Conservation (phyloP, 208 protist species). For the Entamoeba nuttalli region DNA sequence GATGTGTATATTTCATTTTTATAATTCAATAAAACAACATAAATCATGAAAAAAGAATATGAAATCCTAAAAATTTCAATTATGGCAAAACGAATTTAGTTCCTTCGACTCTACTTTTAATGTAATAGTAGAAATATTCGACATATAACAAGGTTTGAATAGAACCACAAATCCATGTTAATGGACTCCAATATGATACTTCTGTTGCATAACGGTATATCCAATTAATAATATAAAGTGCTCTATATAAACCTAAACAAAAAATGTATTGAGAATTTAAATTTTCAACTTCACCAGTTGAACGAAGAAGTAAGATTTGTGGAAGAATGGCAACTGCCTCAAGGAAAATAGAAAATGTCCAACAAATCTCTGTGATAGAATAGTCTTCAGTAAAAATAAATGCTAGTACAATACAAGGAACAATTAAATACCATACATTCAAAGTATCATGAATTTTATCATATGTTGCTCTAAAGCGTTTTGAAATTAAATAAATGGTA, state of each 20-base stretch:
- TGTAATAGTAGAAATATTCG: constrained; percentile 23
- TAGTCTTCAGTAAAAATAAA: constrained; percentile 34
- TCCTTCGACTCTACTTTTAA: background rate
- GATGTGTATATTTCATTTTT: no score
- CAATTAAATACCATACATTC: constrained; percentile 28
- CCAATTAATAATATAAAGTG: constrained; percentile 59
- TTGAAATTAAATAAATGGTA: constrained; percentile 50
- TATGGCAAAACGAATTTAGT: background rate
- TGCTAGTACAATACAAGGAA: constrained; percentile 39
- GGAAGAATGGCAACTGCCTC: constrained; percentile 62
- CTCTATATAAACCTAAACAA: constrained; percentile 50
- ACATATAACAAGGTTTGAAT: constrained; percentile 7
- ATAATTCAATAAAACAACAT: background rate
- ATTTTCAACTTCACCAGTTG: constrained; percentile 44
- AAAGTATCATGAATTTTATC: constrained; percentile 5
- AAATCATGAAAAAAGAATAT: background rate
- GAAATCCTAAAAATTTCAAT: background rate
- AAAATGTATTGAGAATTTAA: constrained; percentile 56
- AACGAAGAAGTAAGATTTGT: constrained; percentile 52
- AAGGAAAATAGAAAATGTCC: constrained; percentile 59
- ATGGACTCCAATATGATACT: background rate
- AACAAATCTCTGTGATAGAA: constrained; percentile 40
- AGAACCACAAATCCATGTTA: constrained; percentile 2
- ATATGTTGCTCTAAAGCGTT: constrained; percentile 10
- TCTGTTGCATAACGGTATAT: constrained; percentile 8